These are phyloP conservation scores for Trichoderma polysporum DNA, from an alignment of 2,329 filamentous ascomycete species.

Conservation along the genomic window DNA sequence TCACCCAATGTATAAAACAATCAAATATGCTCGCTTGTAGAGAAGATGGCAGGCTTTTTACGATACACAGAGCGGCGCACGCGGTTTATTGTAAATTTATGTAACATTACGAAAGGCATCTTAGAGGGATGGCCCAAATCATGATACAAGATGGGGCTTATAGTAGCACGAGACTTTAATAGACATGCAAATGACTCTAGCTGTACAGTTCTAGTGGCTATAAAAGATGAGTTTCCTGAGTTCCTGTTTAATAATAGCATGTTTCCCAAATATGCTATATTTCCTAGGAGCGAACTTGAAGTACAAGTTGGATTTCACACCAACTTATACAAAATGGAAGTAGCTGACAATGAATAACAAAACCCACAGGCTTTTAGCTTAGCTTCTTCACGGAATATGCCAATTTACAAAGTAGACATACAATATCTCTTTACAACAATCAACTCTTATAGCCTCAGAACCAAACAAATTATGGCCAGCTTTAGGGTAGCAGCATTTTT, in stretches of 20 bases:
- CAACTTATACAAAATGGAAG: no score
- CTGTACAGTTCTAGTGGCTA: not conserved
- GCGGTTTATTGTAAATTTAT: not conserved
- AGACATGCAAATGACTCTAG: not conserved
- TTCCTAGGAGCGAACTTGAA: no score
- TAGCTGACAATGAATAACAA: no score
- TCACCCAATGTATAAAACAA: conserved; percentile 74
- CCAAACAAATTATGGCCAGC: not conserved
- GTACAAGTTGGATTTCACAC: no score
- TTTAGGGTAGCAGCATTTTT: not conserved
- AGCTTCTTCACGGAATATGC: not conserved
- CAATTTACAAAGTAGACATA: not conserved
- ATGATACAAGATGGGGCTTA: not conserved
- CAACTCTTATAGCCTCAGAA: not conserved
- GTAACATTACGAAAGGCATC: not conserved
- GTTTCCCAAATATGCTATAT: no score
- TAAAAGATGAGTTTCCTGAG: not conserved
- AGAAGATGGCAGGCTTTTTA: not conserved
- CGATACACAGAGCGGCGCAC: not conserved
- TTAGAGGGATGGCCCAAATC: not conserved
- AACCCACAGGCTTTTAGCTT: no score
- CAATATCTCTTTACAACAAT: not conserved
- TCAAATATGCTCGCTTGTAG: not conserved
- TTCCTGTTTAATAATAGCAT: not conserved
- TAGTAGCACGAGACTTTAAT: not conserved